These are phyloP conservation scores for Ilyonectria destructans DNA, from an alignment of 2,329 filamentous ascomycete genomes.

Conservation along the genomic window DNA sequence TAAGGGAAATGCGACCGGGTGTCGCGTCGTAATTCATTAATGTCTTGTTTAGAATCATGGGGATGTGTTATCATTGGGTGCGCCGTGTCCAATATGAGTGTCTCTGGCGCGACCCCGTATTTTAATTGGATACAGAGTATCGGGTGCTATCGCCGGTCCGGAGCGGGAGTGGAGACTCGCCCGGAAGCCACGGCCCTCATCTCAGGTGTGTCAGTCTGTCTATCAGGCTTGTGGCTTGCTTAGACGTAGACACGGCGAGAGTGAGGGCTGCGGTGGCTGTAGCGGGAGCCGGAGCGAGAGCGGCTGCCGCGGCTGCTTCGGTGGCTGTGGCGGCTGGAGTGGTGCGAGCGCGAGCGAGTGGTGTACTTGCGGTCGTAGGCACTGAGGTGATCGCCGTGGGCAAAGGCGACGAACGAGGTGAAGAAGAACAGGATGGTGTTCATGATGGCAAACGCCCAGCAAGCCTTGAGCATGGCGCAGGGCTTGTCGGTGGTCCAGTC, in stretches of 20 bases:
- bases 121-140: background rate
- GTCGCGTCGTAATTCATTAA: slow-evolving; percentile 29
- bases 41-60: slow-evolving; percentile 12
- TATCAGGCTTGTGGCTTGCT: slow-evolving; percentile 8
- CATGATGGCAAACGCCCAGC: slow-evolving; percentile 93
- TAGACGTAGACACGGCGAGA: slow-evolving; percentile 65
- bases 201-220: background rate
- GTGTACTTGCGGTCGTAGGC: slow-evolving; percentile 54
- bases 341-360: slow-evolving; percentile 53
- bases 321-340: slow-evolving; percentile 60
- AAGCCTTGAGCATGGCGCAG: slow-evolving; percentile 93
- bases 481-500: slow-evolving; percentile 77
- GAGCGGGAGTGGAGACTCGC: slow-evolving; percentile 7
- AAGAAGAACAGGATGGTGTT: slow-evolving; percentile 86
- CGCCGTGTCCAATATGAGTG: background rate
- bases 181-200: background rate
- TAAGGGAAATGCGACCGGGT: slow-evolving; percentile 10
- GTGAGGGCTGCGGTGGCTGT: slow-evolving; percentile 65
- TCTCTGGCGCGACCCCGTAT: background rate
- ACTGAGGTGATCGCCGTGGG: slow-evolving; percentile 69
- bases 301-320: slow-evolving; percentile 57
- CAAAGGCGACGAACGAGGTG: slow-evolving; percentile 80
- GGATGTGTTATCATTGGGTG: background rate
- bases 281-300: slow-evolving; percentile 53
- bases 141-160: background rate